Evolutionary conservation across 257 asterid species (phyloP).

Genomic region (Buddleja alternifolia): DNA sequence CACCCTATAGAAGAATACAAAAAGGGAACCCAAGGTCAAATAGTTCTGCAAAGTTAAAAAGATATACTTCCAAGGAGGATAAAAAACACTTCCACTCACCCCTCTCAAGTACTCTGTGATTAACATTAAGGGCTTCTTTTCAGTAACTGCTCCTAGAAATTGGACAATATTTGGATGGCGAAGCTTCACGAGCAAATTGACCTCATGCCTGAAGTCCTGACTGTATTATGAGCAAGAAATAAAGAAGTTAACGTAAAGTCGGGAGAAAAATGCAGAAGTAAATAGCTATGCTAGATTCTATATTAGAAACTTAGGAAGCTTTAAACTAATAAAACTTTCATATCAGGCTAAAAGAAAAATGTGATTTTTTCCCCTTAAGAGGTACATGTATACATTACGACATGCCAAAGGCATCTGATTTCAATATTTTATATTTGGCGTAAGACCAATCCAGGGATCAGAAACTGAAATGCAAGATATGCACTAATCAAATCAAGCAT

Average conservation of each 20-base stretch:
- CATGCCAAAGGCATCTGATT: background rate
- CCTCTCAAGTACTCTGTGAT: conserved; percentile 95
- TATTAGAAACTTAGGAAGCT: background rate
- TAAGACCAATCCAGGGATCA: conserved; percentile 18
- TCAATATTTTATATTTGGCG: background rate
- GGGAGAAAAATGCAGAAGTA: conserved; percentile 17
- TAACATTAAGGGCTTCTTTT: conserved; percentile 91
- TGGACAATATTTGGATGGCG: conserved; percentile 99
- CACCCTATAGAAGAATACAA: conserved; percentile 63
- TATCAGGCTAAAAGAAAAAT: background rate
- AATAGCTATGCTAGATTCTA: conserved; percentile 2
- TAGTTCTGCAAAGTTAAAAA: background rate
- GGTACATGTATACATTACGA: background rate
- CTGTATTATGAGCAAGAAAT: conserved; percentile 46
- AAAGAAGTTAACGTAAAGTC: conserved; percentile 7
- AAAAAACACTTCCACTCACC: conserved; percentile 51
- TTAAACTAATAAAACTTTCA: conserved; percentile 1
- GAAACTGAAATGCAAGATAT: background rate
- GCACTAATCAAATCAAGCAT: conserved; percentile 8
- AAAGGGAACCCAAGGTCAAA: conserved; percentile 17
- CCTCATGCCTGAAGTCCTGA: conserved; percentile 99
- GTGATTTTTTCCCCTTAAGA: too few species aligned
- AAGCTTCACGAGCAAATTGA: conserved; percentile 94
- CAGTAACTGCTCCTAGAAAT: conserved; percentile 96
- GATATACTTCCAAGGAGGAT: conserved; percentile 13